A percentile compares a stretch with the other conserved stretches of the same genome.
phyloP scores from a whole-genome alignment of 2,329 filamentous ascomycete genomes.

The Microsporum canis region DNA sequence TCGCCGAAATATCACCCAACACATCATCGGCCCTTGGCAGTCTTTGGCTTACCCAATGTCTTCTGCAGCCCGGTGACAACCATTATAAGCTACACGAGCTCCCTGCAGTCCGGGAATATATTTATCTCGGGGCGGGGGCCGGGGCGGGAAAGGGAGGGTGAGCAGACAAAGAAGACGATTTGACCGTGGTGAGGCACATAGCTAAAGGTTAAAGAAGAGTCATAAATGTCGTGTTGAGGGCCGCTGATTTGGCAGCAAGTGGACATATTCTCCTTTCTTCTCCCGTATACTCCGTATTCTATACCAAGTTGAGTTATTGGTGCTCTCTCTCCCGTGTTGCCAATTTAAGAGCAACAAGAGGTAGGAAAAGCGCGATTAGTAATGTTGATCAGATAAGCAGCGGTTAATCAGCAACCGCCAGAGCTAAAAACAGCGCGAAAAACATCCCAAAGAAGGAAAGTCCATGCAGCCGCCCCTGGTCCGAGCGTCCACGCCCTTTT shows the following conservation, averaged over 20 bases:
- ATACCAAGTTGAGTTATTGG: neutral
- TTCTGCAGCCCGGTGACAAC: neutral
- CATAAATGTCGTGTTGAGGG: neutral
- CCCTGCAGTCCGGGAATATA: neutral
- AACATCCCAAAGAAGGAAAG: neutral
- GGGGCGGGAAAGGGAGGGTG: neutral
- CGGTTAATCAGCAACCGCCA: neutral
- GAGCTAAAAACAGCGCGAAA: neutral
- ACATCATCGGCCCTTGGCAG: neutral
- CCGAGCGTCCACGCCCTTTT: conserved; percentile 3
- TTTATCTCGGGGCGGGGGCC: neutral
- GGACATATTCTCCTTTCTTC: neutral
- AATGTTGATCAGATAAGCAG: neutral
- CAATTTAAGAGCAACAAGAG: neutral
- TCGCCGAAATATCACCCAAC: neutral
- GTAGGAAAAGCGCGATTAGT: neutral
- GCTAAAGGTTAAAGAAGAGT: neutral
- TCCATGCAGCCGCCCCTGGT: neutral
- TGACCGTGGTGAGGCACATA: neutral
- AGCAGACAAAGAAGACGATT: neutral
- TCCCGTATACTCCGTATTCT: neutral
- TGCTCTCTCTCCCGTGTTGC: neutral
- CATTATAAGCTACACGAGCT: neutral
- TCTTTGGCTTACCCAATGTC: neutral
- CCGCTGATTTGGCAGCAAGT: neutral